Conservation (phyloP, 176 grass and related monocot species). For the Juncus effusus region DNA sequence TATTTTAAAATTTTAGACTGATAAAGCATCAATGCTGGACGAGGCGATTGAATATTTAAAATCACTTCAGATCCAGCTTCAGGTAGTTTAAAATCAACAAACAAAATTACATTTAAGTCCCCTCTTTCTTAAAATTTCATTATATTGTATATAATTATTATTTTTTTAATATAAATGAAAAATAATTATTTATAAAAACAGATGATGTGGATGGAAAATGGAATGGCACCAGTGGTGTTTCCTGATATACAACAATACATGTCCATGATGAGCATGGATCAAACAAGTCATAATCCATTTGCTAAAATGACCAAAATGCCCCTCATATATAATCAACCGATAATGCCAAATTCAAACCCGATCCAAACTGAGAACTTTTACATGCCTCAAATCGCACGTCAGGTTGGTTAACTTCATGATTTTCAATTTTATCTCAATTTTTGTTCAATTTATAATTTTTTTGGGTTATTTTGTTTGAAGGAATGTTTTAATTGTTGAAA, state of each 20-base stretch:
- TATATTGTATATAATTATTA: too few relatives aligned
- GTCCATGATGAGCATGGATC: conserved; percentile 38
- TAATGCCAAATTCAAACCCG: not conserved
- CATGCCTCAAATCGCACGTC: conserved; percentile 1
- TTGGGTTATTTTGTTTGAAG: not conserved
- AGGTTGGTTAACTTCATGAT: not conserved
- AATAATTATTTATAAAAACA: conserved; percentile 6
- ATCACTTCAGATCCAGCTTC: conserved; percentile 68
- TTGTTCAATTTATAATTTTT: not conserved
- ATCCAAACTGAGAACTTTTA: conserved; percentile 7
- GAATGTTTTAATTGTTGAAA: not conserved
- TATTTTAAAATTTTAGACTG: conserved; percentile 40
- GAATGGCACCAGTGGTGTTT: conserved; percentile 61
- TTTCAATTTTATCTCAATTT: not conserved
- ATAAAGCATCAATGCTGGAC: conserved; percentile 80
- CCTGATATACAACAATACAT: conserved; percentile 64
- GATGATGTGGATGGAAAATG: conserved; percentile 73
- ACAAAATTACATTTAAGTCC: not conserved
- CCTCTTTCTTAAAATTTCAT: too few relatives aligned
- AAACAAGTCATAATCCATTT: conserved; percentile 15
- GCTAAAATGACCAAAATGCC: conserved; percentile 14
- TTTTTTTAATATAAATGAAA: too few relatives aligned
- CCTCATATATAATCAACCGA: conserved; percentile 9
- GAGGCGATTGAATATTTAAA: conserved; percentile 77
- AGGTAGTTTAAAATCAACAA: conserved; percentile 40